Base-by-base conservation (phyloP, 129 eudicot genomes). In the Silybum marianum region DNA sequence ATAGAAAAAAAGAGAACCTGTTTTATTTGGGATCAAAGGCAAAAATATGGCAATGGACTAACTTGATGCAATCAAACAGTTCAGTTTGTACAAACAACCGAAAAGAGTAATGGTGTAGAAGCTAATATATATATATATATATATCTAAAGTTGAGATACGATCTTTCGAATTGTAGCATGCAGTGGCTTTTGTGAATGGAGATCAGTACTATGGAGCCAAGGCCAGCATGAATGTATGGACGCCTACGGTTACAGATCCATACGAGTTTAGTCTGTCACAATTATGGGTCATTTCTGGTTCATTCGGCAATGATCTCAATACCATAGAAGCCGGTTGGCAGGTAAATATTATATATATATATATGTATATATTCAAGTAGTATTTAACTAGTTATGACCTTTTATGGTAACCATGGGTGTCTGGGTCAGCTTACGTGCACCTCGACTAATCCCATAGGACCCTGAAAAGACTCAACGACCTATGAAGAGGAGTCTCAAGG, bases 281-380 rank as follows among this genome's bases (percentile, higher is more conserved):
- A 70, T 71, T 95, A 21, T 95, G 99, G 99, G 90, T 95, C 75
- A 92, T 93, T 51, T 93, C 99, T 6, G 99, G 99, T 73, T 83
- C 97, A 30, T 95, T 95, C 83, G 99, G 98, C 26, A 79, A 95
- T 88, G 99, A 95, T 83, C 99, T 95, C 32, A 95, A 95, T 77
- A 95, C 99, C 79, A 95, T 95, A 46, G 99, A 95, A 89, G 99
- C 99, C 28, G 99, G 99, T 34, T 95, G 99, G 99, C 99, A 95
- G 99, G 99, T 90, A 80, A 69, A 74, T 76, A 18, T 6, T 58
- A 58, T 58, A 22, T 58, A 58, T 58, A 18, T 54, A 54, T 54
- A 30, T 18, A 54, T 18, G 18, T 18, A 21, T 18, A 54, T 54
- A 18, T 7, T 58, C 22, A 54, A 44, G 22, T 58, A 18, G 23